These are phyloP conservation scores for Epichloe gansuensis DNA, from an alignment of 2,329 filamentous ascomycete species.

Conservation along the genomic window DNA sequence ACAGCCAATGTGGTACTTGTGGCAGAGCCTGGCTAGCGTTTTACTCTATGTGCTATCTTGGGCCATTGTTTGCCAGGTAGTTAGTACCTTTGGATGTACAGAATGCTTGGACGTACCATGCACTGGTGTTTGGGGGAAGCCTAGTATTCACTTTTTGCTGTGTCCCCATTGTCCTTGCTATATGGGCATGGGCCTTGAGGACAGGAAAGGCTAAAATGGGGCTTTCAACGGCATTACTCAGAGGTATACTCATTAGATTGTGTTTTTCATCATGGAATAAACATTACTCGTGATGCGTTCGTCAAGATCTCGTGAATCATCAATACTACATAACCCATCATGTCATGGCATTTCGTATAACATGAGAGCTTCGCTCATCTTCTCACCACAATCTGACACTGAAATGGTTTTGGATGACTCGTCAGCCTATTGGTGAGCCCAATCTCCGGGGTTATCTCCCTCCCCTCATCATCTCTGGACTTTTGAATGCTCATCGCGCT, in stretches of 20 bases:
- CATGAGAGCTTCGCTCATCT: constrained; percentile 8
- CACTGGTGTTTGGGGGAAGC: constrained; percentile 53
- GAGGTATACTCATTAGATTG: too few species aligned
- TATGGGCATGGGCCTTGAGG: constrained; percentile 39
- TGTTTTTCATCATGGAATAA: too few species aligned
- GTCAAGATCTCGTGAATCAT: constrained; percentile 18
- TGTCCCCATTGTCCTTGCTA: constrained; percentile 33
- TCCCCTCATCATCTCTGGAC: too few species aligned
- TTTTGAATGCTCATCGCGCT: too few species aligned
- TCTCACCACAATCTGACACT: constrained; percentile 13
- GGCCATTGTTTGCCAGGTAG: constrained; percentile 47
- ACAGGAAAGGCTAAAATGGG: constrained; percentile 24
- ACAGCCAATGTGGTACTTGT: constrained; percentile 52
- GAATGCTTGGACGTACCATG: constrained; percentile 55
- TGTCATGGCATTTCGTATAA: constrained; percentile 5
- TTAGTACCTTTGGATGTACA: constrained; percentile 30
- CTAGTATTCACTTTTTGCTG: constrained; percentile 53
- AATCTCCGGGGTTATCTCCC: too few species aligned
- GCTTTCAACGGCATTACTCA: too few species aligned
- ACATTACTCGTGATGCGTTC: too few species aligned
- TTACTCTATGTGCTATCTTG: constrained; percentile 57
- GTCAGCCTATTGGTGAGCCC: too few species aligned
- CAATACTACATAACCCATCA: background rate
- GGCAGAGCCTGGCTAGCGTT: constrained; percentile 54
- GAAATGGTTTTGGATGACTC: constrained; percentile 12